Evolutionary conservation across 495 filamentous ascomycete species (phyloP), one percentile per base, ranked within the genome.

Genomic region (Xylaria nigripes): DNA sequence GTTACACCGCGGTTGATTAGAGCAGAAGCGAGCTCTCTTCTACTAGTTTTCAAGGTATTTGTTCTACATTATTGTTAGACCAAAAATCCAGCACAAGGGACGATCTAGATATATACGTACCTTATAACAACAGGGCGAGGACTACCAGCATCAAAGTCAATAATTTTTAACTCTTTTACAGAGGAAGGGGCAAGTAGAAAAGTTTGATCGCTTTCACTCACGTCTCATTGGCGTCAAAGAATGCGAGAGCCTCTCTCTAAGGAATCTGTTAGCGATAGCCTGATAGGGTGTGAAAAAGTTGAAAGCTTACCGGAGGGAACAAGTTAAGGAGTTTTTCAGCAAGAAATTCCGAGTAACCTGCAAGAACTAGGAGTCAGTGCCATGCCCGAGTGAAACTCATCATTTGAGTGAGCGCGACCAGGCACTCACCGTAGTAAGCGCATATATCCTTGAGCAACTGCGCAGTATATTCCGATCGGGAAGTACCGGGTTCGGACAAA

Each of bases 211-310:
- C 1, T 40, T 36, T 32, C 9, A 48, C 52, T 55, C 32, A 55
- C 21, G 86, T 89, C 71, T 98, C 93, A 80, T 98, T 98, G 42
- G 91, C 91, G 69, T 98, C 93, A 72, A 98, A 98, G 71, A 98
- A 98, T 6, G 90, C 90, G 55, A 98, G 95, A 0, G 93, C 94
- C 72, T 98, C 94, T 61, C 85, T 83, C 52, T 55, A 22, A 9
- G 4, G 6, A 1, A 4, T 42, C 9, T 5, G 34, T 55, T 25
- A 55, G 52, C 6, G n/a, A 9, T 16, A 3, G 13, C 22, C 5
- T 6, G n/a, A 44, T 12, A 6, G 9, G 3, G 18, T 12, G 2
- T 5, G 19, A 6, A 1, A 0, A 25, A n/a, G 5, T 10, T 10
- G n/a, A 2, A 5, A 10, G 25, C 52, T 55, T 30, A 55, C 52